These are phyloP conservation scores for Botryotinia convoluta DNA, from an alignment of 2,329 filamentous ascomycete species.

Conservation along the genomic window DNA sequence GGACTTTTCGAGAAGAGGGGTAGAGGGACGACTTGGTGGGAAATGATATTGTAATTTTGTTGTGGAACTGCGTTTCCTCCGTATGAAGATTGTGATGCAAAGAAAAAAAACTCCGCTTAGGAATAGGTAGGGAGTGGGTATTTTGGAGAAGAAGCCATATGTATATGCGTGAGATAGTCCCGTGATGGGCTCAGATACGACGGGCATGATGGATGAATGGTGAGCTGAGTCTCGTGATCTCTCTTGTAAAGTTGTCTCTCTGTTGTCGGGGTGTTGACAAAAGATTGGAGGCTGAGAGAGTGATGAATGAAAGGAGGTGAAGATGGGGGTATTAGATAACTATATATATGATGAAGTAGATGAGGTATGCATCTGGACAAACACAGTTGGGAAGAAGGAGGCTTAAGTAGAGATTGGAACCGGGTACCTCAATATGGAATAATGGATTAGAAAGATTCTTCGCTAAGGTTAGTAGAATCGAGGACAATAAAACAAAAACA, in stretches of 20 bases:
- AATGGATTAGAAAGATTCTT: background rate
- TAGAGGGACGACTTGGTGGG: conserved; percentile 15
- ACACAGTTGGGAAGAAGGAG: conserved; percentile 15
- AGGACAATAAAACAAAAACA: background rate
- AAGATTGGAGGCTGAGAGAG: background rate
- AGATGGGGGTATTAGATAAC: background rate
- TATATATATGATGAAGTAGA: conserved; percentile 6
- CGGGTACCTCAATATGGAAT: background rate
- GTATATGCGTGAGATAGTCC: background rate
- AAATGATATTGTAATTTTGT: conserved; percentile 7
- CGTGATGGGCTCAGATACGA: conserved; percentile 18
- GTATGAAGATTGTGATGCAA: conserved; percentile 19
- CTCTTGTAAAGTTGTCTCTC: background rate
- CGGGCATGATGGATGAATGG: conserved; percentile 19
- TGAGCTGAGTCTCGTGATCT: conserved; percentile 6
- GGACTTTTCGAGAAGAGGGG: conserved; percentile 6
- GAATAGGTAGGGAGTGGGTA: conserved; percentile 16
- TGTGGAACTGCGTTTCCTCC: conserved; percentile 13
- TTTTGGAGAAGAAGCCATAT: conserved; percentile 6
- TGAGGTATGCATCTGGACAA: conserved; percentile 1
- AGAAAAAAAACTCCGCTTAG: conserved; percentile 22
- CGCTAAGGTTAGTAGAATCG: background rate
- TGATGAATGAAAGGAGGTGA: background rate
- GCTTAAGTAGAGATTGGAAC: conserved; percentile 23
- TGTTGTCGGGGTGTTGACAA: background rate